Evolutionary conservation across 2,329 filamentous ascomycete species (phyloP), one percentile per base, ranked within the genome.

Genomic region (Diaporthe ilicicola): DNA sequence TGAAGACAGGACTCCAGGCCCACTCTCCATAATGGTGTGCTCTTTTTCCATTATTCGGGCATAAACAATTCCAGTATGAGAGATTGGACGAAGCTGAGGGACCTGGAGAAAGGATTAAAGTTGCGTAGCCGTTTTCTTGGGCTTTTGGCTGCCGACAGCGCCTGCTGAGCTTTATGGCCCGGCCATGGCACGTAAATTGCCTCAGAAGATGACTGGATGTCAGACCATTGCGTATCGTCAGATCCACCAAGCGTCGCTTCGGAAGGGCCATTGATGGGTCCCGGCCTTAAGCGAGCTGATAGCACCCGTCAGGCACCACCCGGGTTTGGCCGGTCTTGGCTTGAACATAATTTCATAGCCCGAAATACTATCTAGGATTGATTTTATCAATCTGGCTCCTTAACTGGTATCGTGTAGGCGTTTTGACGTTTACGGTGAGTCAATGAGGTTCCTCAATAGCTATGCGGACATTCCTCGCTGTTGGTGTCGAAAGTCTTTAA

Each of bases 1-100:
- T 29, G 71, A 72, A 5, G 71, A 72, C 8, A 70, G 59, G 22
- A 72, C 54, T 15, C 67, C 70, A n/a, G 61, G 13, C 19, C 54
- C 61, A 29, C 64, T 55, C 46, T 64, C 42, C 10, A 32, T 46
- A 19, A 22, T 48, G 22, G n/a, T 24, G 24, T 67, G 22, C 13
- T 62, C 62, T 34, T 62, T 54, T 4, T 22, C 39, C 62, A 72
- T 72, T 3, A 13, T 24, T 12, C 17, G 17, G 10, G 3, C 3
- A 22, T n/a, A 24, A 24, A 8, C 7, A 34, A 32, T 5, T 9
- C 13, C 29, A 24, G 13, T 46, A 22, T 22, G 24, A 3, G 13
- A 15, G 13, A 67, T 17, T 34, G 24, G n/a, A 39, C 34, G 13
- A 46, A 29, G 27, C 29, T 39, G 39, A 55, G 22, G 37, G 22